Base-by-base conservation (phyloP, 225 moss, liverwort and hornwort genomes). In the Bryoerythrophyllum caledonicum region DNA sequence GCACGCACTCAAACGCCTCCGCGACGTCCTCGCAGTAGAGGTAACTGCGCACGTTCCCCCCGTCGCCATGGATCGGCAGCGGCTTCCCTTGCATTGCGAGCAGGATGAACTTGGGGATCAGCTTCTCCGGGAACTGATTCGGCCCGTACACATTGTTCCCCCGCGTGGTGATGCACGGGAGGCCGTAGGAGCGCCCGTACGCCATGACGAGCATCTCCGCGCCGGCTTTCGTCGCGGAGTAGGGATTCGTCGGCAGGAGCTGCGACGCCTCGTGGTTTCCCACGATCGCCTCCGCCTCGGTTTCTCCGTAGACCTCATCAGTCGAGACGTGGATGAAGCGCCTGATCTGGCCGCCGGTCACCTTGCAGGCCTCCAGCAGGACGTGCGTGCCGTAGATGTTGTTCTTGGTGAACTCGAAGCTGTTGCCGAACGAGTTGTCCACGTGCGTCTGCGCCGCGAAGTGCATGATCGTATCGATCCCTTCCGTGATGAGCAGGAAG, bases 181-280 rank as follows among this genome's bases (percentile, higher is more conserved):
- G 55, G 1, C 67, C 75, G 56, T 85, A 85, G 0, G 81, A 82
- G 53, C 82, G 75, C 2, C 60, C 60, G 41, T 82, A 85, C 0
- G 85, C 85, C 85, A 85, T 85, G 4, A 81, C 85, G 13, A 85
- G 37, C 85, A 85, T 85, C 70, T 85, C 85, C 13, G 85, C 85
- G 2, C 81, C 85, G 3, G 85, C 85, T 9, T 85, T 85, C 0
- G 85, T 81, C 0, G 85, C 85, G 8, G 85, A 85, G 66, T 85
- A 82, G 0, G 85, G 81, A 4, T 85, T 85, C 1, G 85, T 85
- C 0, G 85, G 85, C 0, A 85, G 57, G 1, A 85, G 71, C 74
- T 78, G 85, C 15, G 85, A 81, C 0, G 85, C 85, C 9, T 85
- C 81, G 19, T 81, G 85, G 44, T 81, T 85, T 13, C 85, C 85